Percentiles rank a stretch among this genome's conserved stretches.
Evolutionary conservation across 2,329 filamentous ascomycete species (phyloP).

Genomic region (Talaromyces amestolkiae): DNA sequence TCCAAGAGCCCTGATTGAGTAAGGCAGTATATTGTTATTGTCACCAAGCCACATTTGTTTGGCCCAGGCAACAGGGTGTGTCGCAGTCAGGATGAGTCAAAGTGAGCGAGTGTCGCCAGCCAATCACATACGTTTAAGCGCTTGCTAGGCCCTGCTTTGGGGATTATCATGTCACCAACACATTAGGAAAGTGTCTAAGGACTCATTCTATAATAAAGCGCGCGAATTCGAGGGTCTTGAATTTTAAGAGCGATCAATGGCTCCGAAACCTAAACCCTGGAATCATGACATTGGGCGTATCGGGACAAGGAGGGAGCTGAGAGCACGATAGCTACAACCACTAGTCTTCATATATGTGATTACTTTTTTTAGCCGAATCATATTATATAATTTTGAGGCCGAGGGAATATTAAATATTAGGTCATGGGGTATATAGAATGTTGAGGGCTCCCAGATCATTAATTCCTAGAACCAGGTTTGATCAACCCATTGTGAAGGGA

Average conservation of each 20-base stretch:
- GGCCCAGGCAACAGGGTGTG: not conserved
- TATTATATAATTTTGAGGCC: too few relatives aligned
- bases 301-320: not conserved
- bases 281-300: not conserved
- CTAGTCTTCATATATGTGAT: too few relatives aligned
- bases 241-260: not conserved
- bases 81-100: slow-evolving; percentile 19
- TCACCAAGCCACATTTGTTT: not conserved
- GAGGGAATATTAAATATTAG: too few relatives aligned
- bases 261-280: not conserved
- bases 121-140: not conserved
- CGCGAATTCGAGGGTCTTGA: too few relatives aligned
- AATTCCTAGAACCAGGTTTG: not conserved
- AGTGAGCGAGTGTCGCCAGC: slow-evolving; percentile 5
- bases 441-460: too few relatives aligned
- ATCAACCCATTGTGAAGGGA: not conserved
- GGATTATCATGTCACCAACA: not conserved
- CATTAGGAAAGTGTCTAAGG: not conserved
- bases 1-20: not conserved
- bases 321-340: not conserved
- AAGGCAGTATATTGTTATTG: not conserved
- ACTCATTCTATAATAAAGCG: too few relatives aligned
- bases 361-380: too few relatives aligned
- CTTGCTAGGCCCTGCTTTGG: not conserved
- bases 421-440: too few relatives aligned